Conservation (phyloP, 345 rosid genomes). For the Heritiera littoralis region DNA sequence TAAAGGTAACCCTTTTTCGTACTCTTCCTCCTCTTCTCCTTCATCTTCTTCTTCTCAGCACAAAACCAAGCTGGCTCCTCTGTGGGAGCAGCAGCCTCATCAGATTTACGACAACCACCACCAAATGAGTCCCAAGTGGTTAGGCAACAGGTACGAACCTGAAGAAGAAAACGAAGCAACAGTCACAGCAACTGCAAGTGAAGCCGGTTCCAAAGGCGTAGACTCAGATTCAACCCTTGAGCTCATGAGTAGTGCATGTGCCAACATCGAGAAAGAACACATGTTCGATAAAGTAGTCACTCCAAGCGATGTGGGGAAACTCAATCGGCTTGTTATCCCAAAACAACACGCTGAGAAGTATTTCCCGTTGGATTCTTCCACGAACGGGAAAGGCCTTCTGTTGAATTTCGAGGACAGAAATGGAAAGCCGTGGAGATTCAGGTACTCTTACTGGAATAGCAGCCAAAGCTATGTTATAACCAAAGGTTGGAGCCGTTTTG, state of each 20-base stretch:
- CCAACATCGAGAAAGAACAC: conserved; percentile 46
- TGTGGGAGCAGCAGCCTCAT: conserved; percentile 19
- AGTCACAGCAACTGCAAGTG: conserved; percentile 5
- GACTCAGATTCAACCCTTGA: conserved; percentile 22
- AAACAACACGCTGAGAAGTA: conserved; percentile 78
- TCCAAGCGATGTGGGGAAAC: conserved; percentile 71
- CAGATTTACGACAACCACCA: conserved; percentile 22
- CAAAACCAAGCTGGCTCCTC: conserved; percentile 28
- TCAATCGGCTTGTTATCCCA: conserved; percentile 61
- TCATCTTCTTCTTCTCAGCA: conserved; percentile 33
- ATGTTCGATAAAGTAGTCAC: conserved; percentile 65
- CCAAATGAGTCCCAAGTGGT: conserved; percentile 38
- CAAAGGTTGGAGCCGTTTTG: conserved; percentile 85
- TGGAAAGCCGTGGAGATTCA: conserved; percentile 67
- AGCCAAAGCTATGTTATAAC: conserved; percentile 88
- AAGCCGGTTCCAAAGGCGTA: conserved; percentile 15
- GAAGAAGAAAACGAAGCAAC: conserved; percentile 28
- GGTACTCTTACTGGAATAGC: conserved; percentile 78
- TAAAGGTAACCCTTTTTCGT: conserved; percentile 31
- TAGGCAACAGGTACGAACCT: conserved; percentile 30
- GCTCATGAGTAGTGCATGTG: conserved; percentile 19
- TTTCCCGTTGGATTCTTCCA: conserved; percentile 74
- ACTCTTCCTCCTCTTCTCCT: conserved; percentile 37
- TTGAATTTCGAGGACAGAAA: conserved; percentile 69
- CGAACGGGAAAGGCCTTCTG: conserved; percentile 67